phyloP scores from a whole-genome alignment of 1,284 basidiomycete species.

The Xerocomus cyaneibrunnescens region DNA sequence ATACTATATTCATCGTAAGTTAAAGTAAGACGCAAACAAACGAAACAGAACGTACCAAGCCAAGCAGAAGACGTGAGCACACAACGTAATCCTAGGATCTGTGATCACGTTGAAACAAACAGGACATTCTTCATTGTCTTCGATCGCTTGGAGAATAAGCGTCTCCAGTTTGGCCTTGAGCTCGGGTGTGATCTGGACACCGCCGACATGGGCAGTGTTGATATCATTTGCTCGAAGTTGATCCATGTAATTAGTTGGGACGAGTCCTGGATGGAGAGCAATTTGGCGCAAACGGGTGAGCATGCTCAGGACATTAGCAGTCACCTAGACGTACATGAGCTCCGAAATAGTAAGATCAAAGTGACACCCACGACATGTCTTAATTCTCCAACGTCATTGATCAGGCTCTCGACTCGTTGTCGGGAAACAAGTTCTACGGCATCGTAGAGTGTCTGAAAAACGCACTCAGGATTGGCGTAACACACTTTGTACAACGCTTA shows the following conservation, averaged over 20 bases:
- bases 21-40: not conserved
- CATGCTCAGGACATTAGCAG: slow-evolving; percentile 75
- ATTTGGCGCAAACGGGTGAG: slow-evolving; percentile 87
- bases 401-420: slow-evolving; percentile 57
- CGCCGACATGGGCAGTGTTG: slow-evolving; percentile 30
- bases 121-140: slow-evolving; percentile 84
- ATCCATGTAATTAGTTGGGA: slow-evolving; percentile 76
- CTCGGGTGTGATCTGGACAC: slow-evolving; percentile 46
- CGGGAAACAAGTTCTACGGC: slow-evolving; percentile 65
- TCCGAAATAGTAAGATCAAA: not conserved
- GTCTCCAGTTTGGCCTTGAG: slow-evolving; percentile 59
- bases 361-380: slow-evolving; percentile 38
- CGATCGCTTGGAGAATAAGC: slow-evolving; percentile 65
- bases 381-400: slow-evolving; percentile 44
- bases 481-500: slow-evolving; percentile 31
- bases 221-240: slow-evolving; percentile 48
- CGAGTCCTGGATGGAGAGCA: slow-evolving; percentile 75
- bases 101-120: slow-evolving; percentile 68
- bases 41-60: slow-evolving; percentile 50
- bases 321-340: slow-evolving; percentile 45
- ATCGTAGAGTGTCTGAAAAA: slow-evolving; percentile 68
- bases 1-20: slow-evolving; percentile 47
- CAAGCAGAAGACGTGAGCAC: slow-evolving; percentile 76
- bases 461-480: slow-evolving; percentile 2
- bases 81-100: slow-evolving; percentile 77